Evolutionary conservation across 2,329 filamentous ascomycete species (phyloP).

Genomic region (Exophiala lecanii-corni): DNA sequence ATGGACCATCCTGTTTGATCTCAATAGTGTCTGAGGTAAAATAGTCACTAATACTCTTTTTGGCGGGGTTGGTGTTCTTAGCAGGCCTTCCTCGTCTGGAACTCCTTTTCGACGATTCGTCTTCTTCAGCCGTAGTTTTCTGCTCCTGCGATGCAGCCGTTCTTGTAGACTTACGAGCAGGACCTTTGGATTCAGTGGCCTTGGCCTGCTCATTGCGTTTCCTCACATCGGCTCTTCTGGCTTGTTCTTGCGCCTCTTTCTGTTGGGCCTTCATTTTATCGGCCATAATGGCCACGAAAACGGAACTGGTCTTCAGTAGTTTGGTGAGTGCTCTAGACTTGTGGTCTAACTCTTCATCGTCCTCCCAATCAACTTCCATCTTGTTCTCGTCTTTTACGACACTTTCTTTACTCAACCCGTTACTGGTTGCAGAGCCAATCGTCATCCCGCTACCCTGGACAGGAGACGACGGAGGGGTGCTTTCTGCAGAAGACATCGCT

Average conservation of each 20-base stretch:
- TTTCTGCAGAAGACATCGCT: constrained; percentile 14
- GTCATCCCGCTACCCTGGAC: background rate
- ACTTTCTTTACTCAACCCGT: constrained; percentile 6
- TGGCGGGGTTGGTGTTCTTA: constrained; percentile 27
- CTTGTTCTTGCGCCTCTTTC: constrained; percentile 41
- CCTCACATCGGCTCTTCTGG: constrained; percentile 35
- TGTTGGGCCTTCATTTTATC: constrained; percentile 45
- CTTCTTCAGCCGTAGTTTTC: constrained; percentile 27
- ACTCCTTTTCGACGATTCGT: constrained; percentile 21
- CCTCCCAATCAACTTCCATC: constrained; percentile 26
- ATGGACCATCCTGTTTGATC: constrained; percentile 48
- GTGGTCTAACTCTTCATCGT: constrained; percentile 39
- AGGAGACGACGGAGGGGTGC: constrained; percentile 16
- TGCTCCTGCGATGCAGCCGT: constrained; percentile 2
- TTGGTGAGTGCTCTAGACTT: constrained; percentile 43
- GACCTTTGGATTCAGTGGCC: constrained; percentile 26
- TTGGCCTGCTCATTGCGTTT: constrained; percentile 28
- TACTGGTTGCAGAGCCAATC: constrained; percentile 1
- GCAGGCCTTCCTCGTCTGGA: constrained; percentile 28
- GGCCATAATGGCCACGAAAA: constrained; percentile 47
- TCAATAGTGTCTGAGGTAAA: constrained; percentile 57
- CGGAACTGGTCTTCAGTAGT: constrained; percentile 43
- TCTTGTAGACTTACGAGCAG: constrained; percentile 22
- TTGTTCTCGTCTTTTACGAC: constrained; percentile 14
- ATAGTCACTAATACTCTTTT: constrained; percentile 50